Percentiles rank a stretch among this genome's conserved stretches.
phyloP scores from a whole-genome alignment of 2,329 filamentous ascomycete species.

The Phaeosphaeria sp. region DNA sequence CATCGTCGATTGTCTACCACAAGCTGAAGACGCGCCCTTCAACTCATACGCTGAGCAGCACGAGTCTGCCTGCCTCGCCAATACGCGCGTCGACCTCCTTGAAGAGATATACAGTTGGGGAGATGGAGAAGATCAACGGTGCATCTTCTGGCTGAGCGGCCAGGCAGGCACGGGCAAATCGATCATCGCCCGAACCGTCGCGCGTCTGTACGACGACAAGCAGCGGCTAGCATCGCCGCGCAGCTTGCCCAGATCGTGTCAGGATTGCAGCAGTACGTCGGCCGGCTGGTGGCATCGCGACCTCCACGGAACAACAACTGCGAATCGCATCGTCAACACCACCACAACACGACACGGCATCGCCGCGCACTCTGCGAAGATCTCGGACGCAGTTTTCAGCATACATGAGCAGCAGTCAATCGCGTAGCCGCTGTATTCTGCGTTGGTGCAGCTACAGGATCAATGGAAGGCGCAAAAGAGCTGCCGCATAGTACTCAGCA shows the following conservation, averaged over 20 bases:
- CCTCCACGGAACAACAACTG: too few relatives aligned
- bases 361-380: too few relatives aligned
- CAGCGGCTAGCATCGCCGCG: slow-evolving; percentile 16
- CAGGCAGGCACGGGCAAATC: slow-evolving; percentile 44
- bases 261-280: neutral
- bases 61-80: slow-evolving; percentile 25
- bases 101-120: slow-evolving; percentile 29
- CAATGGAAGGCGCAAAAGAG: too few relatives aligned
- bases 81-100: slow-evolving; percentile 33
- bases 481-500: too few relatives aligned
- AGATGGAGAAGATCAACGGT: slow-evolving; percentile 12
- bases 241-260: slow-evolving; percentile 15
- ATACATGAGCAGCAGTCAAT: too few relatives aligned
- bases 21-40: slow-evolving; percentile 22
- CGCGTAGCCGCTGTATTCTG: too few relatives aligned
- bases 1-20: neutral
- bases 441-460: too few relatives aligned
- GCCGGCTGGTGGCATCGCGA: too few relatives aligned
- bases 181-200: slow-evolving; percentile 40
- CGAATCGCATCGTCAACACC: too few relatives aligned
- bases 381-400: too few relatives aligned
- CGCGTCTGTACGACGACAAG: slow-evolving; percentile 13
- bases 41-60: slow-evolving; percentile 27
- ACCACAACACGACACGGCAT: too few relatives aligned
- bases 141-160: slow-evolving; percentile 40